A percentile compares a stretch with the other conserved stretches of the same genome.
Conservation (phyloP, 2,329 filamentous ascomycete species). For the Davidsoniella eucalypti region DNA sequence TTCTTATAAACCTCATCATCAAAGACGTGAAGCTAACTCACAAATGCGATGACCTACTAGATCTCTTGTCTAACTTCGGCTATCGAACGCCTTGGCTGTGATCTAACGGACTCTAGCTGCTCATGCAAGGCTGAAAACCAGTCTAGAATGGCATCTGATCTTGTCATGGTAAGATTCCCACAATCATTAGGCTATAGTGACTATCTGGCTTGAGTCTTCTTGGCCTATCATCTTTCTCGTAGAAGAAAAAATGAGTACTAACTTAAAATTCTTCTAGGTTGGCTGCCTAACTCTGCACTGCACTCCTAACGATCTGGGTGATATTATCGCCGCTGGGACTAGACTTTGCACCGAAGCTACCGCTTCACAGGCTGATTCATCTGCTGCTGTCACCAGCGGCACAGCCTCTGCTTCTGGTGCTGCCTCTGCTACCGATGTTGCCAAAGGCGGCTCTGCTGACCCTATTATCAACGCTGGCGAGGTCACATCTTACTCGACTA, state of each 20-base stretch:
- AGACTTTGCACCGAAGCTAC: slow-evolving; percentile 18
- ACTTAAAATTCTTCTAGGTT: background rate
- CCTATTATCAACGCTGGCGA: slow-evolving; percentile 17
- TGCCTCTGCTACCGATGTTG: background rate
- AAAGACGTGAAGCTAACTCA: background rate
- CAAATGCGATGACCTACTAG: slow-evolving; percentile 11
- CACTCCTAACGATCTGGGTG: slow-evolving; percentile 17
- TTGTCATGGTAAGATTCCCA: slow-evolving; percentile 15
- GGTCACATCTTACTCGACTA: slow-evolving; percentile 19
- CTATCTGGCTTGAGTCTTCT: no score
- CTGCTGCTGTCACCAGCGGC: slow-evolving; percentile 1
- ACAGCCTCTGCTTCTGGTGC: slow-evolving; percentile 4
- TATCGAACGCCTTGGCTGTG: slow-evolving; percentile 23
- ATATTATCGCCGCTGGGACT: slow-evolving; percentile 20
- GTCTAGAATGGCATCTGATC: slow-evolving; percentile 16
- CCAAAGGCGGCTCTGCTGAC: slow-evolving; percentile 5
- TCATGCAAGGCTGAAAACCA: slow-evolving; percentile 23
- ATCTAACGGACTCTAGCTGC: slow-evolving; percentile 22
- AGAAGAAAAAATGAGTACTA: background rate
- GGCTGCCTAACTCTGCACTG: slow-evolving; percentile 23
- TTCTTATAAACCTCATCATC: background rate
- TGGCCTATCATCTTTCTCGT: background rate
- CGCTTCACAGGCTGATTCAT: slow-evolving; percentile 10
- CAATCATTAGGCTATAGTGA: background rate
- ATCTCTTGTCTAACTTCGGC: slow-evolving; percentile 21